Base-by-base conservation (phyloP, 1,284 basidiomycete genomes). In the Trametes sp. region DNA sequence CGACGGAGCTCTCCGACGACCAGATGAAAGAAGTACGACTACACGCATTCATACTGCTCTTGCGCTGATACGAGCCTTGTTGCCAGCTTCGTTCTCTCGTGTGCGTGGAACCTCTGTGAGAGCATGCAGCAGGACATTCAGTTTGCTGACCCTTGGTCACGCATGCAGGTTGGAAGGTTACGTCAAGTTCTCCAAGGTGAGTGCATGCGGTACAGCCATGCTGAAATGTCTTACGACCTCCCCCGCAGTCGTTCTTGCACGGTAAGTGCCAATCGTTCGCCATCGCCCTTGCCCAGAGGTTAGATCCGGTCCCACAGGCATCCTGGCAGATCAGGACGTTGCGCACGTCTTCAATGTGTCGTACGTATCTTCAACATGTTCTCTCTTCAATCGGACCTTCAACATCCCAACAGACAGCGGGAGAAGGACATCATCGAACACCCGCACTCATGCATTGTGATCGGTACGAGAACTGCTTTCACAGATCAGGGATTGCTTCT, bases 401-500 rank as follows among this genome's bases (percentile, higher is more conserved):
- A 10, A 21, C 23, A 29, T n/a, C 57, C 8, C n/a, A 29, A 28
- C n/a, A 90, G 89, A 0, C 75, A 82, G 0, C 76, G 82, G 33
- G 89, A 92, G 69, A 84, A 81, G 69, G 77, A 74, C 51, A 89
- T 92, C 29, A 84, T 90, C 11, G 84, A 90, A 48, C 81, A 90
- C 69, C 74, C 75, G 0, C 74, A 78, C 0, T 90, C 89, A 0
- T 89, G 87, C 62, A 90, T 87, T 71, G 89, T 92, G 19, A 69
- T 91, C 2, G 90, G 89, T 66, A 50, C 13, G 57, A 23, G 21
- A 24, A 11, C 2, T 35, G 14, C 13, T 9, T 23, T 31, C 21
- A 23, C 19, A 19, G 13, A 23, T 8, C 4, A 5, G n/a, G 11
- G 10, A 28, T n/a, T 1, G 3, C 14, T 21, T 10, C 23, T 4